Evolutionary conservation across 2,329 filamentous ascomycete genomes (phyloP).

Genomic region (Diplodia seriata): DNA sequence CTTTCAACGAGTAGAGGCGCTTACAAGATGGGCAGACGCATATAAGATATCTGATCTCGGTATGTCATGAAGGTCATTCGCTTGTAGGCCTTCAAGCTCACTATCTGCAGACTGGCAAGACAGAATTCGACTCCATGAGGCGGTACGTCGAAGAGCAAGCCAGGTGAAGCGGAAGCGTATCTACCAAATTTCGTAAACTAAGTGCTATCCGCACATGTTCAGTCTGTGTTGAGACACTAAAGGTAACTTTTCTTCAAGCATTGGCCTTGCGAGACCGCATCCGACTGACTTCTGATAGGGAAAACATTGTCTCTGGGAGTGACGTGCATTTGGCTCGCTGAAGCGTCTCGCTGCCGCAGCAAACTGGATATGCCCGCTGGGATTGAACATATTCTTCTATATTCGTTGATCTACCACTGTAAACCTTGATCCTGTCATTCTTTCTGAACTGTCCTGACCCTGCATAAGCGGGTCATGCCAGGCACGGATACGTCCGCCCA

Average conservation of each 20-base stretch:
- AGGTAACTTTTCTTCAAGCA: background rate
- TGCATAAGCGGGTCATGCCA: background rate
- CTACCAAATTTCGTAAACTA: background rate
- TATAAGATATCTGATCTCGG: slow-evolving; percentile 58
- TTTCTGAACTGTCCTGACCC: background rate
- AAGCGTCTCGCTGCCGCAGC: background rate
- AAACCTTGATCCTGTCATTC: background rate
- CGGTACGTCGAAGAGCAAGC: slow-evolving; percentile 49
- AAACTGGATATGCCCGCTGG: background rate
- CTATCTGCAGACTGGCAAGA: slow-evolving; percentile 53
- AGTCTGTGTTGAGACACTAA: background rate
- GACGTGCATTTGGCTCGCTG: background rate
- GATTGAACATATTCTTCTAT: background rate
- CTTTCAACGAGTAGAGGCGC: slow-evolving; percentile 14
- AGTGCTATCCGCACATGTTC: background rate
- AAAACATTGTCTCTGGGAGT: background rate
- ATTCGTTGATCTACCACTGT: background rate
- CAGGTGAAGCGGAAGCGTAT: background rate
- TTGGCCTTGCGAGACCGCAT: background rate
- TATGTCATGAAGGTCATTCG: slow-evolving; percentile 36
- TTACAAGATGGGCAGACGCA: slow-evolving; percentile 46
- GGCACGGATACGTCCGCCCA: background rate
- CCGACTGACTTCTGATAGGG: background rate
- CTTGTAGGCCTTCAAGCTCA: background rate
- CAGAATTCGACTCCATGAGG: slow-evolving; percentile 59